Evolutionary conservation across 2,329 filamentous ascomycete species (phyloP).

Genomic region (Aphanoascus verrucosus): DNA sequence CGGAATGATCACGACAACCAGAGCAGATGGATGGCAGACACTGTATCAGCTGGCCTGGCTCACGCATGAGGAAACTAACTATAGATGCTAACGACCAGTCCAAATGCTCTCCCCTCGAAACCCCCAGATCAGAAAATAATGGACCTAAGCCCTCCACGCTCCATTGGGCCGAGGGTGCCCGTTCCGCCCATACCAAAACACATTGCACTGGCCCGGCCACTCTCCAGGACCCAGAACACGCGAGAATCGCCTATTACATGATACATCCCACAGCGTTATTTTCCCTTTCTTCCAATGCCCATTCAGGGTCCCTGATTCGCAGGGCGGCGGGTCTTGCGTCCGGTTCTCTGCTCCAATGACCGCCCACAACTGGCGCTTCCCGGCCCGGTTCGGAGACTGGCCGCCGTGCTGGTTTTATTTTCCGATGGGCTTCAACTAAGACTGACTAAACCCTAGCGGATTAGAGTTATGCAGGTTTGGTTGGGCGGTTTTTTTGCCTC

Average conservation of each 20-base stretch:
- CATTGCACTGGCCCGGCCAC: conserved; percentile 1
- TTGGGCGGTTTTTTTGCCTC: conserved; percentile 8
- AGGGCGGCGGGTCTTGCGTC: not conserved
- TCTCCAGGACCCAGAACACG: not conserved
- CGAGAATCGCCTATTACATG: not conserved
- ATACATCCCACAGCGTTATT: no score
- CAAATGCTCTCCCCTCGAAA: no score
- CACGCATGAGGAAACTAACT: not conserved
- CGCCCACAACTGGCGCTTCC: not conserved
- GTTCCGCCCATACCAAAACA: not conserved
- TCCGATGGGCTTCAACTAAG: no score
- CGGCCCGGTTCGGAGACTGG: conserved; percentile 9
- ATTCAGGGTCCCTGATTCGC: not conserved
- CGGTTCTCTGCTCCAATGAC: conserved; percentile 4
- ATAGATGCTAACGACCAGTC: not conserved
- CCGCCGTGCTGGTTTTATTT: not conserved
- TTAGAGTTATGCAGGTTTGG: conserved; percentile 8
- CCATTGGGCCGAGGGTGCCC: conserved; percentile 7
- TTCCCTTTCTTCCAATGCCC: not conserved
- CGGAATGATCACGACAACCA: not conserved
- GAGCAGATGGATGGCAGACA: not conserved
- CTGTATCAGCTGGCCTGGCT: not conserved
- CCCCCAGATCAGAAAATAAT: not conserved
- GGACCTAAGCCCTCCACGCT: not conserved
- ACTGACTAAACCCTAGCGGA: no score